Conservation (phyloP, 495 filamentous ascomycete species). For the Immersiella caudata region DNA sequence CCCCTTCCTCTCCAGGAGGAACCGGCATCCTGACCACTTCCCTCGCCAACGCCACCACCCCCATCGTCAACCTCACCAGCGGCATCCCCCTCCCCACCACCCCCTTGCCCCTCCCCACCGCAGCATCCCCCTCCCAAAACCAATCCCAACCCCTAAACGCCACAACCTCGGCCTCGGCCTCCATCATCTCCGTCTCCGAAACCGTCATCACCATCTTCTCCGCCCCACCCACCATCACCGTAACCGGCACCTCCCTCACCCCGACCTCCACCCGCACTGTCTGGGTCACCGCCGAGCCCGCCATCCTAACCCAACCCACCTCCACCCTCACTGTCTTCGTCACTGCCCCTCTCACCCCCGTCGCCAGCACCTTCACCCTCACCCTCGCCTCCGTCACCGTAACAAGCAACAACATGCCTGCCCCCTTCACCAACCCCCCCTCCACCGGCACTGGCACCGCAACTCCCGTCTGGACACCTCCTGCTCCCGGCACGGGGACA, state of each 20-base stretch:
- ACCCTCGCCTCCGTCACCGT: neutral
- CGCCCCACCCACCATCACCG: neutral
- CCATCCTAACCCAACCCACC: conserved; percentile 4
- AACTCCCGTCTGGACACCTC: neutral
- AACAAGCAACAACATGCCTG: neutral
- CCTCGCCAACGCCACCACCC: neutral
- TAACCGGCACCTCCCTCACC: neutral
- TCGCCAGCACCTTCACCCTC: neutral
- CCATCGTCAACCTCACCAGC: neutral
- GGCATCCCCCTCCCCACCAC: neutral
- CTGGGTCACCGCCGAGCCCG: neutral
- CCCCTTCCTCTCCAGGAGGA: neutral
- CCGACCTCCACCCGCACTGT: conserved; percentile 11
- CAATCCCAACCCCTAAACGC: neutral
- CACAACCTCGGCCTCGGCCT: neutral
- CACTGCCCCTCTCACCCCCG: conserved; percentile 2
- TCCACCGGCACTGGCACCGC: neutral
- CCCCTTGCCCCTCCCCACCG: neutral
- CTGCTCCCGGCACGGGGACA: neutral
- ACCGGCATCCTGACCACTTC: neutral
- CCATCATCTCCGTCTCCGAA: neutral
- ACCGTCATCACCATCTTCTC: conserved; percentile 2
- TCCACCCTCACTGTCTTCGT: conserved; percentile 9
- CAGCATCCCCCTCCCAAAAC: neutral
- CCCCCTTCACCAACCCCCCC: neutral